These are phyloP conservation scores for Aspergillus clavatus DNA, from an alignment of 2,329 filamentous ascomycete species.

Conservation along the genomic window DNA sequence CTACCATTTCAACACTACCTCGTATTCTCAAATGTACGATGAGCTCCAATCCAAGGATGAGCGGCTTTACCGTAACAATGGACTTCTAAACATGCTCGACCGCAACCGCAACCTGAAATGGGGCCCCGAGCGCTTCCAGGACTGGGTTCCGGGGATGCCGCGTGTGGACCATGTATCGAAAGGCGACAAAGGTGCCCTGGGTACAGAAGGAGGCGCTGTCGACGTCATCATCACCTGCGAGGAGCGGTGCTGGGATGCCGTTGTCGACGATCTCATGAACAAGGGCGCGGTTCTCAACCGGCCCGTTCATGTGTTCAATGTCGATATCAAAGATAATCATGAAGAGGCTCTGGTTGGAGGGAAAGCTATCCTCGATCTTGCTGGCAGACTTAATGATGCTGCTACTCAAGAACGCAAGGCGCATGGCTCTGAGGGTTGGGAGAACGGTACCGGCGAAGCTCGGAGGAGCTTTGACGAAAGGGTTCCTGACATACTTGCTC, in stretches of 20 bases:
- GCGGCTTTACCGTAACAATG: constrained; percentile 83
- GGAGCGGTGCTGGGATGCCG: constrained; percentile 96
- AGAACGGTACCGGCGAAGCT: constrained; percentile 61
- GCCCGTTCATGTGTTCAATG: constrained; percentile 95
- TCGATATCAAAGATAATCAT: constrained; percentile 97
- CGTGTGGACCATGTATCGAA: constrained; percentile 65
- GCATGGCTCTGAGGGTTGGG: constrained; percentile 62
- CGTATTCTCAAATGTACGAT: constrained; percentile 90
- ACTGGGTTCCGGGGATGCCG: constrained; percentile 86
- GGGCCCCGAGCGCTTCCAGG: constrained; percentile 95
- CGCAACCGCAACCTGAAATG: constrained; percentile 89
- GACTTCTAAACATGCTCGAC: constrained; percentile 91
- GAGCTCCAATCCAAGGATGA: constrained; percentile 83
- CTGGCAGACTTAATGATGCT: constrained; percentile 74
- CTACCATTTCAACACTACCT: constrained; percentile 96
- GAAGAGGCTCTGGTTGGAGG: constrained; percentile 91
- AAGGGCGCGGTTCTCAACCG: constrained; percentile 82
- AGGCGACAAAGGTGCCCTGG: constrained; percentile 69
- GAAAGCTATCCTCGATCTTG: constrained; percentile 85
- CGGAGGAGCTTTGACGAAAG: constrained; percentile 81
- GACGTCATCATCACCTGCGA: constrained; percentile 97
- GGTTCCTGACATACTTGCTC: constrained; percentile 84
- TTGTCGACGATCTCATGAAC: constrained; percentile 85
- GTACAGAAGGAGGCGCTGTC: constrained; percentile 82
- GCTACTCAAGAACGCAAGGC: constrained; percentile 70